phyloP scores from a whole-genome alignment of 1,284 basidiomycete genomes.

The Trichosporon coremiiforme region DNA sequence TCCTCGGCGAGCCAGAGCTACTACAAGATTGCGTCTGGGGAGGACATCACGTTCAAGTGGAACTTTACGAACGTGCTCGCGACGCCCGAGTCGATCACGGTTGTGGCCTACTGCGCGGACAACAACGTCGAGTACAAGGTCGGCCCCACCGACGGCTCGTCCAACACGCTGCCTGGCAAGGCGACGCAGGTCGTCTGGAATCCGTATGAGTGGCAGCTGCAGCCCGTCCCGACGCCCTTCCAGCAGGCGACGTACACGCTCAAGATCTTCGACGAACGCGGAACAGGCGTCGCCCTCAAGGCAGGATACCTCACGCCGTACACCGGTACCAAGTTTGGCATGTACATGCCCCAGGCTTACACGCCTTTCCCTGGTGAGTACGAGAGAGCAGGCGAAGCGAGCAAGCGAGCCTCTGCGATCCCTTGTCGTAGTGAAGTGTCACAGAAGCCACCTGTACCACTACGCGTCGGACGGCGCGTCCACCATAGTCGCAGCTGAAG shows the following conservation, averaged over 20 bases:
- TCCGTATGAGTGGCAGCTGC: slow-evolving; percentile 67
- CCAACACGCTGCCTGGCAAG: slow-evolving; percentile 66
- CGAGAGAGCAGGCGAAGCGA: too few relatives aligned
- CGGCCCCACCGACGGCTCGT: slow-evolving; percentile 67
- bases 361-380: slow-evolving; percentile 70
- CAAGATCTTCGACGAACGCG: slow-evolving; percentile 76
- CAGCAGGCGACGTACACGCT: slow-evolving; percentile 75
- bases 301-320: slow-evolving; percentile 74
- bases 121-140: slow-evolving; percentile 87
- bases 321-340: slow-evolving; percentile 71
- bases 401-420: too few relatives aligned
- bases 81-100: slow-evolving; percentile 71
- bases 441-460: too few relatives aligned
- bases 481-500: background rate
- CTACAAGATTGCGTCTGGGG: slow-evolving; percentile 79
- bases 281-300: slow-evolving; percentile 63
- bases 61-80: slow-evolving; percentile 64
- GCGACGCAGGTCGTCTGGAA: slow-evolving; percentile 79
- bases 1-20: slow-evolving; percentile 72
- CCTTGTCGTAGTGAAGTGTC: too few relatives aligned
- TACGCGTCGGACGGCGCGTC: too few relatives aligned
- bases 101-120: slow-evolving; percentile 72
- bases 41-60: slow-evolving; percentile 87
- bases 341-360: slow-evolving; percentile 80
- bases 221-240: slow-evolving; percentile 67